Evolutionary conservation across 129 eudicot species (phyloP).

Genomic region (Flaveria robusta): DNA sequence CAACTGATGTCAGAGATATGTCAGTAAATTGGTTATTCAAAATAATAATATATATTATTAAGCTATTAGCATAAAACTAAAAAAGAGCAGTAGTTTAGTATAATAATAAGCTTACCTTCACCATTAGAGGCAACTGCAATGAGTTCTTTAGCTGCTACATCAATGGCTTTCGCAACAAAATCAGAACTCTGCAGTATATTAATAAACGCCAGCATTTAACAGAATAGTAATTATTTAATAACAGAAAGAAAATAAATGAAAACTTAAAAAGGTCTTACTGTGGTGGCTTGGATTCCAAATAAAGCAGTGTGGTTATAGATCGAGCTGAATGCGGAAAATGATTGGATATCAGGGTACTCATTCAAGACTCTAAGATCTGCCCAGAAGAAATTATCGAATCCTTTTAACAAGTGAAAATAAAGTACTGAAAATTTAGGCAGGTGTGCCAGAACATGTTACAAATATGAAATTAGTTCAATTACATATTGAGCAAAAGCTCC

Average conservation of each 20-base stretch:
- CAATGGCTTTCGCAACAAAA: slow-evolving; percentile 66
- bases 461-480: slow-evolving; percentile 8
- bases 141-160: slow-evolving; percentile 75
- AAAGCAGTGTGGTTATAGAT: slow-evolving; percentile 68
- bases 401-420: neutral
- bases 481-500: too few relatives aligned
- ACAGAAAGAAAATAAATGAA: slow-evolving; percentile 12
- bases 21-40: slow-evolving; percentile 1
- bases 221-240: neutral
- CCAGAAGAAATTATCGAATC: slow-evolving; percentile 15
- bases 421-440: neutral
- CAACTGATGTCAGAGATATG: slow-evolving; percentile 45
- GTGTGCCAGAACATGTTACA: neutral
- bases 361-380: slow-evolving; percentile 83
- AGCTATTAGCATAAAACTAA: slow-evolving; percentile 13
- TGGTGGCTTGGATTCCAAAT: slow-evolving; percentile 83
- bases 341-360: slow-evolving; percentile 65
- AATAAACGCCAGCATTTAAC: slow-evolving; percentile 14
- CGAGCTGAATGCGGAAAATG: slow-evolving; percentile 78
- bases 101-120: slow-evolving; percentile 49
- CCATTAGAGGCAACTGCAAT: slow-evolving; percentile 69
- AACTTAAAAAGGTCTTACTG: slow-evolving; percentile 55
- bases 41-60: neutral
- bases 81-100: slow-evolving; percentile 4
- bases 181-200: slow-evolving; percentile 55